Evolutionary conservation across 73 alveolate species (phyloP), one percentile per base, ranked within the genome.

Genomic region (Uronychia binucleata): DNA sequence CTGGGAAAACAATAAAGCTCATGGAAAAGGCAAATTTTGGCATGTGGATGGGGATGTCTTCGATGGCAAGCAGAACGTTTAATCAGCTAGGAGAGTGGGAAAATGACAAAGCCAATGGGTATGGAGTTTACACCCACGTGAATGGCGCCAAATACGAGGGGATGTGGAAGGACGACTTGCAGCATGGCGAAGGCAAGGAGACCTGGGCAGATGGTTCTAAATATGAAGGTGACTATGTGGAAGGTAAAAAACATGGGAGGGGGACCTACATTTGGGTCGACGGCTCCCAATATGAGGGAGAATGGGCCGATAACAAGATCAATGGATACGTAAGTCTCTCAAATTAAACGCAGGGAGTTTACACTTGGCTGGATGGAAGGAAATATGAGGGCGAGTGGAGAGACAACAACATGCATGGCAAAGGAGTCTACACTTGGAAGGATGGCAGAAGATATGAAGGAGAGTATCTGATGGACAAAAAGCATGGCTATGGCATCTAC

Each of bases 171-270:
- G 85, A 94, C 84, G 98, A 92, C 84, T 46, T 76, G 0, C 90
- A 91, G 82, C 95, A 93, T 81, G 86, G 89, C 28, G 78, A 75
- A 78, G 98, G 98, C 14, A 78, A 77, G 30, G 98, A 93, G 79
- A 87, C 78, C 19, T 93, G 98, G 98, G 85, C 92, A 77, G 98
- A 93, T 84, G 94, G 94, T 0, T 93, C 98, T 1, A 30, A 76
- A 59, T 93, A 91, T 91, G 86, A 79, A 67, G 98, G 98, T 1
- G 84, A 83, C 60, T 93, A 80, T 78, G 75, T 75, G 26, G 84
- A 74, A 28, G 98, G 98, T 26, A 90, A 86, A 85, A 93, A 91
- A 77, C 92, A 91, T 59, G 98, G 98, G 28, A 81, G 85, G 19
- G 98, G 98, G 29, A 76, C 79, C 33, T 93, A 93, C 77, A 57